Percentiles rank a stretch among this genome's conserved stretches.
phyloP scores from a whole-genome alignment of 306 rosid species.

The Malus asiatica region DNA sequence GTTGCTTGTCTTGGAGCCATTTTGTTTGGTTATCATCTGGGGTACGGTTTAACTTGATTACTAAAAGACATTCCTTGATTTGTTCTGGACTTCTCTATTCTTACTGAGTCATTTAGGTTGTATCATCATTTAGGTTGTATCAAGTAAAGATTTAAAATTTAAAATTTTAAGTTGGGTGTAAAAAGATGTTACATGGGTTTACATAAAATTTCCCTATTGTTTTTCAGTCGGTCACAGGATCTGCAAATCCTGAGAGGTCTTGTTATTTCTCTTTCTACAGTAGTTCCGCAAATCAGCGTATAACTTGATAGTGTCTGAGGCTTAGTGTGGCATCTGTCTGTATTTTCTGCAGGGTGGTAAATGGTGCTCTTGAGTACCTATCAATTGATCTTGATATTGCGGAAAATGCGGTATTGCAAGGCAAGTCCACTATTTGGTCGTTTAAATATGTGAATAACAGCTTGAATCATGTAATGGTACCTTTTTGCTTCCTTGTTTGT shows the following conservation, averaged over 20 bases:
- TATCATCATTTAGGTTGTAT: neutral
- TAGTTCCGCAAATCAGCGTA: neutral
- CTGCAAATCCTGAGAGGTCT: neutral
- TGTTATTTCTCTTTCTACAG: neutral
- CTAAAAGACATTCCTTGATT: slow-evolving; percentile 2
- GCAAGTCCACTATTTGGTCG: slow-evolving; percentile 16
- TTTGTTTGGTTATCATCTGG: slow-evolving; percentile 95
- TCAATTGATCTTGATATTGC: slow-evolving; percentile 78
- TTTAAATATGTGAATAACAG: neutral
- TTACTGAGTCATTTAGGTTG: neutral
- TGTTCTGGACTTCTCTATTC: neutral
- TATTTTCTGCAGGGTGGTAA: slow-evolving; percentile 71
- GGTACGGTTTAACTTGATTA: slow-evolving; percentile 37
- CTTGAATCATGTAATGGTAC: neutral
- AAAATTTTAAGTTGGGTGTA: too few relatives aligned
- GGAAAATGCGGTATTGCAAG: slow-evolving; percentile 73
- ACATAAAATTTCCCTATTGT: too few relatives aligned
- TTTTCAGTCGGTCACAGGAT: neutral
- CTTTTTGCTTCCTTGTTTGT: neutral
- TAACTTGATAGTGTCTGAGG: slow-evolving; percentile 4
- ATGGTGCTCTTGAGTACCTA: slow-evolving; percentile 89
- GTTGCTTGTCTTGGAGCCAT: slow-evolving; percentile 95
- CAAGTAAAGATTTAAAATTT: too few relatives aligned
- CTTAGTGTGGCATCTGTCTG: slow-evolving; percentile 2
- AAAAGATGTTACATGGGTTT: too few relatives aligned